These are phyloP conservation scores for Cercospora sesami DNA, from an alignment of 2,329 filamentous ascomycete genomes.

Conservation along the genomic window DNA sequence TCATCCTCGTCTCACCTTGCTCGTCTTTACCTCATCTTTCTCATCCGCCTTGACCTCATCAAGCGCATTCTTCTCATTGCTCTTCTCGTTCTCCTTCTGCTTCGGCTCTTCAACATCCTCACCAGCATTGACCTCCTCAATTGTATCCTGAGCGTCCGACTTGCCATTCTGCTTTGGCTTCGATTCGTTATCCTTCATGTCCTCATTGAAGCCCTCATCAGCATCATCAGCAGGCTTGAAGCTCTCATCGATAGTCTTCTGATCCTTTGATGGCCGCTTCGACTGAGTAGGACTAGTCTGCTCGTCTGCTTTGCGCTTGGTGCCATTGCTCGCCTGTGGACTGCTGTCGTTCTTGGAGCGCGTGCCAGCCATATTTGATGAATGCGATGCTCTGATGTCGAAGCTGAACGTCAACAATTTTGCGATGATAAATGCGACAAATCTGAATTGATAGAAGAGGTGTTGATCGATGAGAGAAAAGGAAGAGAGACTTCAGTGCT, in stretches of 20 bases:
- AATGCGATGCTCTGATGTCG: neutral
- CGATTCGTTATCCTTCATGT: conserved; percentile 32
- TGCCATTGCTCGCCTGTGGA: conserved; percentile 13
- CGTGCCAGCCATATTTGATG: conserved; percentile 12
- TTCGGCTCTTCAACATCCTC: conserved; percentile 8
- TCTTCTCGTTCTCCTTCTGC: conserved; percentile 10
- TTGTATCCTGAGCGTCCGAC: conserved; percentile 29
- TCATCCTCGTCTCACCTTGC: conserved; percentile 25
- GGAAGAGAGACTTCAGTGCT: neutral
- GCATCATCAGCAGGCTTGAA: conserved; percentile 15
- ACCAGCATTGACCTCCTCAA: conserved; percentile 26
- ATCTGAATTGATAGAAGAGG: neutral
- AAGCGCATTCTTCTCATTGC: conserved; percentile 29
- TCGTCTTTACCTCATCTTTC: conserved; percentile 33
- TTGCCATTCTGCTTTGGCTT: conserved; percentile 19
- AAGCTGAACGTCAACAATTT: neutral
- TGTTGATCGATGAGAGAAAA: neutral
- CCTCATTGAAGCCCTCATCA: conserved; percentile 32
- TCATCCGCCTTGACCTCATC: conserved; percentile 37
- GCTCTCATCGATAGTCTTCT: conserved; percentile 11
- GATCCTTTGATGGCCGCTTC: conserved; percentile 39
- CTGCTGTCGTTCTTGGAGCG: conserved; percentile 20
- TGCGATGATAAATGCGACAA: neutral
- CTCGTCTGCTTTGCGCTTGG: conserved; percentile 23
- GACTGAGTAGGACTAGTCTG: conserved; percentile 38